Conservation (phyloP, 2,329 filamentous ascomycete species). For the Exophiala viscosa region DNA sequence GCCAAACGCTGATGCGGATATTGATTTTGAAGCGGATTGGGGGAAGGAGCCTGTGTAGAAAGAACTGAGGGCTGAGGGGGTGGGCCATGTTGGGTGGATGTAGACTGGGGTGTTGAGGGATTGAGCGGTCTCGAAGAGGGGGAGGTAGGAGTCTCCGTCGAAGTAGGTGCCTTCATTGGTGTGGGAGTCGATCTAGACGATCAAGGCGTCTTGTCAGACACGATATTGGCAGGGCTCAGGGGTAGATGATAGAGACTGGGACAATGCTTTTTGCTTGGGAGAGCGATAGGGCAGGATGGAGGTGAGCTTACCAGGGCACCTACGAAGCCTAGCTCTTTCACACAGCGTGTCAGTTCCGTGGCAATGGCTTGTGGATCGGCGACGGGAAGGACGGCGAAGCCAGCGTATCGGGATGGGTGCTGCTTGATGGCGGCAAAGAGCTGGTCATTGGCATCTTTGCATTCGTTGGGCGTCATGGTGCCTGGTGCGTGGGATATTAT, state of each 20-base stretch:
- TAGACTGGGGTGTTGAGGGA: constrained; percentile 52
- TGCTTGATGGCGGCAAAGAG: constrained; percentile 32
- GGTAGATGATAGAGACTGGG: too few species aligned
- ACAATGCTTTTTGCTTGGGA: too few species aligned
- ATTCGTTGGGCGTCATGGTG: constrained; percentile 11
- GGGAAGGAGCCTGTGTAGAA: constrained; percentile 36
- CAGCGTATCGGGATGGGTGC: constrained; percentile 35
- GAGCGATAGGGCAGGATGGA: too few species aligned
- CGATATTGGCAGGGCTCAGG: too few species aligned
- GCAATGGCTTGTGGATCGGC: constrained; percentile 35
- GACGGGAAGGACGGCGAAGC: constrained; percentile 45
- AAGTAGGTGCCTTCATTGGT: constrained; percentile 34
- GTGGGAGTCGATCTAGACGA: constrained; percentile 40
- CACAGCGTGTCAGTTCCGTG: constrained; percentile 36
- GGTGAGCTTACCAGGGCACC: constrained; percentile 37
- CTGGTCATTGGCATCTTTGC: constrained; percentile 22
- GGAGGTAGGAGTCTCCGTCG: constrained; percentile 42
- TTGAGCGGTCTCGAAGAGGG: constrained; percentile 41
- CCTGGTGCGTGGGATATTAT: constrained; percentile 24
- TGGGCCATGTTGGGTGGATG: constrained; percentile 48
- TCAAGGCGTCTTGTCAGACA: too few species aligned
- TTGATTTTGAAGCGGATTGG: constrained; percentile 6
- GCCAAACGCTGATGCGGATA: constrained; percentile 16
- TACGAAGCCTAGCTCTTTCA: constrained; percentile 44
- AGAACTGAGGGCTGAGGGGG: constrained; percentile 36